Conservation (phyloP, 768 basidiomycete species). For the Trametes cubensis region DNA sequence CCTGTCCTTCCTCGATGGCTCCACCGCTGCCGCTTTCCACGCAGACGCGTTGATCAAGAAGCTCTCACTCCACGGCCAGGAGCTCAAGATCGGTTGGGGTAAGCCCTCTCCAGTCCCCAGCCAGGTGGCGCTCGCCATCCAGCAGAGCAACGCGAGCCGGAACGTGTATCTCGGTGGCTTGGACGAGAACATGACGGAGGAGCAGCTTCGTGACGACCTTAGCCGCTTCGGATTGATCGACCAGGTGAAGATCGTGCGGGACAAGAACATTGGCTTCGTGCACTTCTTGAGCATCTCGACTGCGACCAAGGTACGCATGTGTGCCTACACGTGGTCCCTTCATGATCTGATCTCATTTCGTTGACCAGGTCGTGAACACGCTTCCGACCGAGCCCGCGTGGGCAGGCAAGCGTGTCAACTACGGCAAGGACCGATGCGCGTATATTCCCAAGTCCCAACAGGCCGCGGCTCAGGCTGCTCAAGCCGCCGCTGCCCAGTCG, state of each 20-base stretch:
- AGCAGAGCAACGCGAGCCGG: conserved; percentile 88
- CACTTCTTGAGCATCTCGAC: conserved; percentile 95
- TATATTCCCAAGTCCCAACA: conserved; percentile 96
- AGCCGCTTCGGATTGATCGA: conserved; percentile 94
- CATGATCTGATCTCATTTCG: neutral
- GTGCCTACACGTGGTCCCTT: neutral
- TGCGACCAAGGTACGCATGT: conserved; percentile 83
- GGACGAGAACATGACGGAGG: conserved; percentile 88
- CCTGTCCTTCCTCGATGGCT: conserved; percentile 93
- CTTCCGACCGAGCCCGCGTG: conserved; percentile 90
- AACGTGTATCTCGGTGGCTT: conserved; percentile 97
- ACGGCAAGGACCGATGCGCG: conserved; percentile 97
- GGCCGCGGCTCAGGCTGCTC: conserved; percentile 83
- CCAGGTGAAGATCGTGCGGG: conserved; percentile 98
- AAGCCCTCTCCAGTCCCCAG: conserved; percentile 89
- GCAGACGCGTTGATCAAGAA: conserved; percentile 97
- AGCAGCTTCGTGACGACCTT: conserved; percentile 88
- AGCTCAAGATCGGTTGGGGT: conserved; percentile 99
- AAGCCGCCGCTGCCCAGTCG: conserved; percentile 84
- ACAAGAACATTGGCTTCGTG: conserved; percentile 99
- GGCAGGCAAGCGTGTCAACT: conserved; percentile 96
- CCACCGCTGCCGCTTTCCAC: conserved; percentile 94
- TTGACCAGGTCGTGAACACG: conserved; percentile 82
- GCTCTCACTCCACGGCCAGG: conserved; percentile 88
- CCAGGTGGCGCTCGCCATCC: conserved; percentile 84